Base-by-base conservation (phyloP, 2,329 filamentous ascomycete genomes). In the Trichoderma breve region DNA sequence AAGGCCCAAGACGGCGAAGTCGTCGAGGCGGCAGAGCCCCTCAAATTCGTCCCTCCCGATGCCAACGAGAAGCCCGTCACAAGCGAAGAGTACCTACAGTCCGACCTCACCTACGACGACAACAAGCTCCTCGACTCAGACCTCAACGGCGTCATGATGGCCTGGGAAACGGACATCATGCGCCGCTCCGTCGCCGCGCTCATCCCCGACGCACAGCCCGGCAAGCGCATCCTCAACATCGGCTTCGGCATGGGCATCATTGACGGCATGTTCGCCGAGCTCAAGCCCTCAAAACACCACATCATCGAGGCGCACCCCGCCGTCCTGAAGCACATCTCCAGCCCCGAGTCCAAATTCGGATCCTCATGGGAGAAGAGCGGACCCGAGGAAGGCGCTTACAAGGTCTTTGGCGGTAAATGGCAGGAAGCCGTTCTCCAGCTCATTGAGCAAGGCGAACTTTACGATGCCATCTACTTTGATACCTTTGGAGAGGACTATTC, bases 401-500 rank as follows among this genome's bases (percentile, higher is more conserved):
- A 91, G 76, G 88, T 97, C 28, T 89, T 93, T 79, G 78, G 75
- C 24, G 81, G 94, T 3, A 86, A 86, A 75, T 97, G 94, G 94
- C 94, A 97, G 81, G 92, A 96, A 72, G 83, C 96, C 0, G 84
- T 95, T 18, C 92, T 91, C 0, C 83, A 84, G 65, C 84, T 97
- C 8, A 83, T 95, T 1, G 88, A 89, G 72, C 83, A 89, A 53
- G 92, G 92, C 11, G 87, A 92, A 77, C 83, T 90, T 14, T 95
- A 95, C 78, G 93, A 97, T 79, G 93, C 92, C 32, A 93, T 99
- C 76, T 99, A 98, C 84, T 98, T 98, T 78, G 96, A 99, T 79
- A 99, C 96, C 0, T 98, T 98, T 81, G 96, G 94, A 7, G 96
- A 99, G 83, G 93, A 96, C 74, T 99, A 98, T 82, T 85, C 86